A percentile compares a stretch with the other conserved stretches of the same genome.
phyloP scores from a whole-genome alignment of 139 green algal genomes.

The Picochlorum costavermella region DNA sequence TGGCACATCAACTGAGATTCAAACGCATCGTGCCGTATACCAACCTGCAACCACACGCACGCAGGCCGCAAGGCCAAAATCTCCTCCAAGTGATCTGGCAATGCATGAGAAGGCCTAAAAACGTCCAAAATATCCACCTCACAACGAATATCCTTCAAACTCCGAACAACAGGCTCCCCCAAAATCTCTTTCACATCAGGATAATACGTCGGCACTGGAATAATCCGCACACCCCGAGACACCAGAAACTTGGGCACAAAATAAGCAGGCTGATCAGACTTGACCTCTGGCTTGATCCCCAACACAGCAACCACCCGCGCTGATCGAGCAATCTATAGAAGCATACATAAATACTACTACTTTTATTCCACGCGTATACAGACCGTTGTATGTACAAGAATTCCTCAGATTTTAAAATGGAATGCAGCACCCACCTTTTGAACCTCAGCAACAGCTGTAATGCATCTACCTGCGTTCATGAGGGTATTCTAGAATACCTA shows the following conservation, averaged over 20 bases:
- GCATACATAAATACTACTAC: neutral
- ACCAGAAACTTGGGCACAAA: constrained; percentile 46
- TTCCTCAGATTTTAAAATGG: too few relatives aligned
- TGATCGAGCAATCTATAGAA: constrained; percentile 32
- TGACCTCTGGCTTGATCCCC: constrained; percentile 42
- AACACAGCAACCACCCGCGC: constrained; percentile 46
- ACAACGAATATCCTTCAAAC: constrained; percentile 28
- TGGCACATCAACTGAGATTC: constrained; percentile 36
- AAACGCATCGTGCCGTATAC: constrained; percentile 31
- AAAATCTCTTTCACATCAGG: constrained; percentile 41
- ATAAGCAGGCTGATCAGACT: constrained; percentile 38
- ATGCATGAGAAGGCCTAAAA: constrained; percentile 30
- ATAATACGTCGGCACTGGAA: constrained; percentile 38
- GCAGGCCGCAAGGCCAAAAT: constrained; percentile 35
- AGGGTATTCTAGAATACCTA: neutral
- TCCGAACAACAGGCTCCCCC: constrained; percentile 36
- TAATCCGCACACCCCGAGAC: constrained; percentile 32
- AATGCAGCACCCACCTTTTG: neutral
- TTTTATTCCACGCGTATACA: neutral
- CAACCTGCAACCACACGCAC: constrained; percentile 49
- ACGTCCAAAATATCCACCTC: constrained; percentile 39
- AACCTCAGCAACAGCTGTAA: neutral
- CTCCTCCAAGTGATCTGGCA: constrained; percentile 40
- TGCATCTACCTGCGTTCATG: neutral
- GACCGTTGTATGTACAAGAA: too few relatives aligned